phyloP scores from a whole-genome alignment of 352 stramenopile genomes.

The Phytophthora aleatoria region DNA sequence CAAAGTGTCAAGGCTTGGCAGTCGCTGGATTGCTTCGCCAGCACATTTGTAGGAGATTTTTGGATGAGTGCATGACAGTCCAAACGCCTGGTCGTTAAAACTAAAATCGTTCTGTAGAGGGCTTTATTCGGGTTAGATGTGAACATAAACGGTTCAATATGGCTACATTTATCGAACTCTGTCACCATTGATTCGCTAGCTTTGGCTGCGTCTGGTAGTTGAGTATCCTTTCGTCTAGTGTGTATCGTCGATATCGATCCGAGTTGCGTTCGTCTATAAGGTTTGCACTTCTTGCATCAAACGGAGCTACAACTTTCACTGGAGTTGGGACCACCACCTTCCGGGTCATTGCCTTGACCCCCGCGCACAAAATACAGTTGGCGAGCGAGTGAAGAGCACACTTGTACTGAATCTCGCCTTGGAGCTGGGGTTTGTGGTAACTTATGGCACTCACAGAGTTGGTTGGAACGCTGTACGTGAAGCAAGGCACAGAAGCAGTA shows the following conservation, averaged over 20 bases:
- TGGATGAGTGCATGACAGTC: too few relatives aligned
- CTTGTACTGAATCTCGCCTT: constrained; percentile 26
- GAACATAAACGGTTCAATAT: background rate
- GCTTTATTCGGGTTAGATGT: background rate
- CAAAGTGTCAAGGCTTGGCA: background rate
- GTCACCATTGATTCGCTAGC: constrained; percentile 17
- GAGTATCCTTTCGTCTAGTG: constrained; percentile 36
- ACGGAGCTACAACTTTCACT: constrained; percentile 2
- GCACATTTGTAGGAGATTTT: too few relatives aligned
- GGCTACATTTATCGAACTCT: background rate
- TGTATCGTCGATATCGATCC: constrained; percentile 38
- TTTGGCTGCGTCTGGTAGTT: constrained; percentile 13
- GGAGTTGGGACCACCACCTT: constrained; percentile 21
- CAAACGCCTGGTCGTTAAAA: too few relatives aligned
- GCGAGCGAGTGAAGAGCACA: constrained; percentile 60
- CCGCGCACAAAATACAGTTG: constrained; percentile 77
- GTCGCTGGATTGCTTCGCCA: too few relatives aligned
- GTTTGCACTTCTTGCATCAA: constrained; percentile 8
- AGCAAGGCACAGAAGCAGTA: background rate
- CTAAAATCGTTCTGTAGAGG: too few relatives aligned
- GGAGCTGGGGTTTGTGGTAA: background rate
- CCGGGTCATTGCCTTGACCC: constrained; percentile 35
- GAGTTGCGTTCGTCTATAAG: constrained; percentile 9
- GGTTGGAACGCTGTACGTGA: constrained; percentile 6
- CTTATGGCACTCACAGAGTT: background rate